Evolutionary conservation across 371 early-diverging fungal species (phyloP), one percentile per base, ranked within the genome.

Genomic region (Mucor velutinosus): DNA sequence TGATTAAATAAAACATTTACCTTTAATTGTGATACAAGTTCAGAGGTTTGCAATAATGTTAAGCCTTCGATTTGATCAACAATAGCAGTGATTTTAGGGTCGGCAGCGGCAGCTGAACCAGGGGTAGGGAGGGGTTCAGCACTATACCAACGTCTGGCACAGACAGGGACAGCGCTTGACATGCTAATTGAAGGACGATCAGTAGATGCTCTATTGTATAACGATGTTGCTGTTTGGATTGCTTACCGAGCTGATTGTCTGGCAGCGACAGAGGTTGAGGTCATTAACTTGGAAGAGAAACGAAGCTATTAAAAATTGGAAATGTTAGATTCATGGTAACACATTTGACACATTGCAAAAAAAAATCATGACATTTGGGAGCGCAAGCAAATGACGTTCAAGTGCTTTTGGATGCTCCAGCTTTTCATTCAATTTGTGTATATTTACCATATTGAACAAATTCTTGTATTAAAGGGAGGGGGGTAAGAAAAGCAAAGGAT

Each of bases 21-120:
- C 92, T 97, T 98, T 73, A 98, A 86, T 73, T 88, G 86, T 64
- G 90, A 77, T 53, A 98, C 93, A 67, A 98, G 87, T 63, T 91
- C 89, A 51, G 97, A 91, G 17, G 96, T 95, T 84, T 98, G 95
- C 67, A 96, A 84, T 76, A 98, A 86, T 41, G 93, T 96, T 76
- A 98, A 84, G 67, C 82, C 83, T 41, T 94, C 88, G 74, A 98
- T 96, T 81, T 92, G 84, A 64, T 95, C 95, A 43, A 96, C 97
- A 72, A 98, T 94, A 62, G 86, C 76, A 39, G 86, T 75, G 60
- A 97, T 88, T 75, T 93, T 95, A 72, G 93, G 92, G 72, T 88
- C 86, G 32, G 72, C 85, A 58, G 73, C 77, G 53, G 81, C 80
- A 57, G 73, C 73, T 23, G 82, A 74, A 39, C 88, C 89, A 70